These are phyloP conservation scores for Blastobotrys ciferrii DNA, from an alignment of 1,139 yeast species.

Conservation along the genomic window DNA sequence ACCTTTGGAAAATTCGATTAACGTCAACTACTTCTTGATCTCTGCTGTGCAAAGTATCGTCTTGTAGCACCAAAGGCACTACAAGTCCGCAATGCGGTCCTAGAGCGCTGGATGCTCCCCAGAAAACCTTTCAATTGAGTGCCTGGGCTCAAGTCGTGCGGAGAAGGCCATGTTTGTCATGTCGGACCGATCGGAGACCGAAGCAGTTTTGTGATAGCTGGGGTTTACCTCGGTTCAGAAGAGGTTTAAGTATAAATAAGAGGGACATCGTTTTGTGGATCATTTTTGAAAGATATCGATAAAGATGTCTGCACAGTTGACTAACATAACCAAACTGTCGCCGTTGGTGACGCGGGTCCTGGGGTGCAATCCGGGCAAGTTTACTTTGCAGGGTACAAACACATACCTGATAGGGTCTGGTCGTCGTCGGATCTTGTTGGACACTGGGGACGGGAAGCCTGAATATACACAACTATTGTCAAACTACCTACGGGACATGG, in stretches of 20 bases:
- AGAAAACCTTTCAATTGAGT: too few relatives aligned
- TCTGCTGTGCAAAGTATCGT: too few relatives aligned
- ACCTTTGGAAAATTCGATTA: too few relatives aligned
- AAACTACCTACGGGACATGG: conserved; percentile 27
- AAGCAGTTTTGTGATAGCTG: not conserved
- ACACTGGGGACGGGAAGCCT: conserved; percentile 40
- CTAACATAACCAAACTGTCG: conserved; percentile 35
- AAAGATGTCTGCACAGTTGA: conserved; percentile 19
- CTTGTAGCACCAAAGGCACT: too few relatives aligned
- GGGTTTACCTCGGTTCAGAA: conserved; percentile 5
- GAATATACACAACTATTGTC: conserved; percentile 32
- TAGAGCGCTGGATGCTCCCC: too few relatives aligned
- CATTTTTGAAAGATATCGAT: conserved; percentile 1
- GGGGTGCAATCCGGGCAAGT: conserved; percentile 41
- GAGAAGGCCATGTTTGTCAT: not conserved
- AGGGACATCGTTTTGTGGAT: not conserved
- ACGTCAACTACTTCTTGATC: too few relatives aligned
- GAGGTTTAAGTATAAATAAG: not conserved
- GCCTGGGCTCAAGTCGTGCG: not conserved
- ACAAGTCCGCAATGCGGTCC: too few relatives aligned
- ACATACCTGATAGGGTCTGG: conserved; percentile 42
- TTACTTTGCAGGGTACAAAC: conserved; percentile 44
- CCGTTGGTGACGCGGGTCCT: conserved; percentile 40
- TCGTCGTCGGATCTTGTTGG: conserved; percentile 35
- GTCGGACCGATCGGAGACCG: conserved; percentile 6